Evolutionary conservation across 305 asterid species (phyloP), one percentile per base, ranked within the genome.

Genomic region (Andrographis paniculata): DNA sequence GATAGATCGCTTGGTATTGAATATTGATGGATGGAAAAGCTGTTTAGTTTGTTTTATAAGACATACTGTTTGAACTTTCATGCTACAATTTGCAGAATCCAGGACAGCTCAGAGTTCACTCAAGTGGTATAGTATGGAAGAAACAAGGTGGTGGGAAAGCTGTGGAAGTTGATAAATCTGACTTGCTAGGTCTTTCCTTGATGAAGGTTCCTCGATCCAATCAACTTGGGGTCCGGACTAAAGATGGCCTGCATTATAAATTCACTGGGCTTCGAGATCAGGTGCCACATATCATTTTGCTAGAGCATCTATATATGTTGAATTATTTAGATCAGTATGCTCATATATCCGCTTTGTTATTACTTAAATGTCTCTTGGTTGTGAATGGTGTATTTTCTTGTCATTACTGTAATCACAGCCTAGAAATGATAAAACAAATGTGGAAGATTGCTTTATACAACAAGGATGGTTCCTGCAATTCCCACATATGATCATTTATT

Each of bases 131-230:
- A 56, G 42, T 69, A 64, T 92, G 99, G 99, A 92, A 82, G 87
- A 92, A 92, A 69, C 92, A 66, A 63, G 95, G 95, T 3, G 99
- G 97, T 48, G 97, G 94, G 50, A 92, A 84, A 72, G 79, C 92
- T 9, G 92, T 87, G 48, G 95, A 92, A 60, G 94, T 87, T 50
- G 97, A 92, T 57, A 92, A 79, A 64, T 65, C 87, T 4, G 94
- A 84, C 37, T 50, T 87, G 55, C 64, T 77, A 53, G 69, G 80
- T 49, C 82, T 92, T 41, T 62, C 92, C n/a, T 87, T 97, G 95
- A 84, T 87, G 95, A 92, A 92, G 73, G 85, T 92, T 56, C 97
- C 95, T 24, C 76, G 95, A 49, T 64, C 81, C 43, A 77, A 92
- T 66, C 95, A 92, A 68, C 95, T 92, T 48, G 97, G 97, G 37